Percentiles rank a stretch among this genome's conserved stretches.
Evolutionary conservation across 495 filamentous ascomycete species (phyloP).

Genomic region (Xylaria sp.): DNA sequence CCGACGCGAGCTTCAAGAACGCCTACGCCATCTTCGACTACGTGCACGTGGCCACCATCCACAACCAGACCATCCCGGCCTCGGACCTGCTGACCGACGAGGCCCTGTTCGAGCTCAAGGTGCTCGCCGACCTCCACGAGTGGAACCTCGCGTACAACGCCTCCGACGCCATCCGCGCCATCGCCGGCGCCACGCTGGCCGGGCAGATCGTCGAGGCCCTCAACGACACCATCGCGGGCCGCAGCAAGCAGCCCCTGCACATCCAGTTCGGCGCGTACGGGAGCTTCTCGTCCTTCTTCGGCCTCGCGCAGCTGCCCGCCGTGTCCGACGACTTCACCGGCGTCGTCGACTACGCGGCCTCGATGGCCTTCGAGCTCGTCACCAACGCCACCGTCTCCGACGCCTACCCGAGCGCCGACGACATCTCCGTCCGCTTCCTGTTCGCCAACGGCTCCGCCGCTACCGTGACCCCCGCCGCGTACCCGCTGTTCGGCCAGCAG

Average conservation of each 20-base stretch:
- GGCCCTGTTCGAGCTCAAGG: slow-evolving; percentile 63
- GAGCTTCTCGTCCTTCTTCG: slow-evolving; percentile 77
- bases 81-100: slow-evolving; percentile 55
- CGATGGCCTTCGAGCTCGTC: slow-evolving; percentile 78
- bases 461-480: slow-evolving; percentile 41
- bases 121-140: slow-evolving; percentile 71
- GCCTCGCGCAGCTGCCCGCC: slow-evolving; percentile 64
- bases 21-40: slow-evolving; percentile 79
- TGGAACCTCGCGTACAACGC: slow-evolving; percentile 67
- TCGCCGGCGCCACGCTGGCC: slow-evolving; percentile 66
- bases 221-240: slow-evolving; percentile 64
- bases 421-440: slow-evolving; percentile 77
- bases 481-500: slow-evolving; percentile 70
- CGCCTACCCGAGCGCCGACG: slow-evolving; percentile 58
- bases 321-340: slow-evolving; percentile 69
- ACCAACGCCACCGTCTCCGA: slow-evolving; percentile 55
- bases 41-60: slow-evolving; percentile 73
- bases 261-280: slow-evolving; percentile 75
- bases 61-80: slow-evolving; percentile 68
- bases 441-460: slow-evolving; percentile 78
- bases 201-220: slow-evolving; percentile 70
- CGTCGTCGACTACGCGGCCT: slow-evolving; percentile 70
- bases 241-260: slow-evolving; percentile 36
- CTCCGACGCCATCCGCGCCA: slow-evolving; percentile 53
- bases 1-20: slow-evolving; percentile 69